These are phyloP conservation scores for Amanita phalloides DNA, from an alignment of 768 basidiomycete genomes.

Conservation along the genomic window DNA sequence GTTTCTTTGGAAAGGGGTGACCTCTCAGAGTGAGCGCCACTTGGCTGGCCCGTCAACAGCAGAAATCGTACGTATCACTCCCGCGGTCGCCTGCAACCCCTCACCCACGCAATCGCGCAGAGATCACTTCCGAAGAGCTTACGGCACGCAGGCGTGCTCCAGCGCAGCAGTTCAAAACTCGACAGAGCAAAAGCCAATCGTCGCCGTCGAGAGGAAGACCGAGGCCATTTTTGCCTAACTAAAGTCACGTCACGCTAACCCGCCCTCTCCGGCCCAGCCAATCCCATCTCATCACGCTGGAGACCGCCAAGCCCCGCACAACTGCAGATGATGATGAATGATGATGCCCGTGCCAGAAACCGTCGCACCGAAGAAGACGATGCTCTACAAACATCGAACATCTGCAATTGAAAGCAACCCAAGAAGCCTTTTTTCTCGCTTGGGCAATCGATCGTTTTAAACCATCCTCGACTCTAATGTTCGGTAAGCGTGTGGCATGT, in stretches of 20 bases:
- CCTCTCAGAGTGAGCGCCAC: slow-evolving; percentile 89
- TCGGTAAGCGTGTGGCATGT: slow-evolving; percentile 36
- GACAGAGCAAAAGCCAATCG: slow-evolving; percentile 87
- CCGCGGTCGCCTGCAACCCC: background rate
- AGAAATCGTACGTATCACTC: slow-evolving; percentile 35
- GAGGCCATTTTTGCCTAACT: slow-evolving; percentile 61
- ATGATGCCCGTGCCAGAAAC: slow-evolving; percentile 7
- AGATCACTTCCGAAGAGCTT: slow-evolving; percentile 82
- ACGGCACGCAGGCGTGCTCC: slow-evolving; percentile 79
- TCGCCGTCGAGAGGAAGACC: slow-evolving; percentile 68
- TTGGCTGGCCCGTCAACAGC: slow-evolving; percentile 76
- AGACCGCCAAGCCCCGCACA: slow-evolving; percentile 28
- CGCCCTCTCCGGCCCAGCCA: slow-evolving; percentile 43
- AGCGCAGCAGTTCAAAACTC: slow-evolving; percentile 87
- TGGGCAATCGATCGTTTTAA: slow-evolving; percentile 82
- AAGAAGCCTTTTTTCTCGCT: slow-evolving; percentile 81
- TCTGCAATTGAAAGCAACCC: slow-evolving; percentile 80
- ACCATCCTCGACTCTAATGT: slow-evolving; percentile 50
- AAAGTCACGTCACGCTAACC: slow-evolving; percentile 56
- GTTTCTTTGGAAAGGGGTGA: slow-evolving; percentile 98
- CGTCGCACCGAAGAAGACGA: slow-evolving; percentile 36
- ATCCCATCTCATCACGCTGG: slow-evolving; percentile 83
- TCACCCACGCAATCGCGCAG: slow-evolving; percentile 24
- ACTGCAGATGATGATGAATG: background rate
- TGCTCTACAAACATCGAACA: slow-evolving; percentile 69